Conservation (phyloP, 208 protist species). For the Trypanosoma brucei region DNA sequence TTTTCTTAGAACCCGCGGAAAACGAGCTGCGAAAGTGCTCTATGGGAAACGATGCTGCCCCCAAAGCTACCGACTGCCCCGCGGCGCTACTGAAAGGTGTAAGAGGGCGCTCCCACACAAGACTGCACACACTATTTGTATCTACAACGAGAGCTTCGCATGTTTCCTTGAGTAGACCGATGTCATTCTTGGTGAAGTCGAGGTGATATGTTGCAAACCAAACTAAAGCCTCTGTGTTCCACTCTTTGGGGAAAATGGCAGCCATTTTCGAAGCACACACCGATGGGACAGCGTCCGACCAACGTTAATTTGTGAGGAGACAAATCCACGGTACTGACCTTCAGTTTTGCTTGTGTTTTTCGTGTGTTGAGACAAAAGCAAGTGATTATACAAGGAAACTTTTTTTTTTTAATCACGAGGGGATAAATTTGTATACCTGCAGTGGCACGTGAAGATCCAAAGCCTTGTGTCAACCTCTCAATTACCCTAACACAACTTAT, state of each 20-base stretch:
- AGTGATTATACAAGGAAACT: too few species aligned
- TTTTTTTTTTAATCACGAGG: too few species aligned
- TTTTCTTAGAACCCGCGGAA: neutral
- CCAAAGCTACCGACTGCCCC: neutral
- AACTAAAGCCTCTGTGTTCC: conserved; percentile 28
- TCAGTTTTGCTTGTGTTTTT: too few species aligned
- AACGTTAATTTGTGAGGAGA: too few species aligned
- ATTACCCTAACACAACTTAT: too few species aligned
- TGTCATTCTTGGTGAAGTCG: conserved; percentile 11
- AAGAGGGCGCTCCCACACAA: conserved; percentile 12
- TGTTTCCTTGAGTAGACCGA: conserved; percentile 14
- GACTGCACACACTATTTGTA: conserved; percentile 9
- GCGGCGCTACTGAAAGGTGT: neutral
- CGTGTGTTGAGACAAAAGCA: too few species aligned
- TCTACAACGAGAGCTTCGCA: conserved; percentile 21
- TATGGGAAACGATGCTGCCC: conserved; percentile 3
- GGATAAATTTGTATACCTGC: too few species aligned
- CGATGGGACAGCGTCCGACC: too few species aligned
- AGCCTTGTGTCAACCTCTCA: too few species aligned
- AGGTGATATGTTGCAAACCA: conserved; percentile 22
- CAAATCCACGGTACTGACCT: too few species aligned
- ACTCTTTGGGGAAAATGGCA: conserved; percentile 27
- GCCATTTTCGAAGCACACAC: conserved; percentile 22
- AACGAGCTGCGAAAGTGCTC: conserved; percentile 3
- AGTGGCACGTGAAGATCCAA: too few species aligned